phyloP scores from a whole-genome alignment of 2,329 filamentous ascomycete genomes.

The Passalora sequoiae region DNA sequence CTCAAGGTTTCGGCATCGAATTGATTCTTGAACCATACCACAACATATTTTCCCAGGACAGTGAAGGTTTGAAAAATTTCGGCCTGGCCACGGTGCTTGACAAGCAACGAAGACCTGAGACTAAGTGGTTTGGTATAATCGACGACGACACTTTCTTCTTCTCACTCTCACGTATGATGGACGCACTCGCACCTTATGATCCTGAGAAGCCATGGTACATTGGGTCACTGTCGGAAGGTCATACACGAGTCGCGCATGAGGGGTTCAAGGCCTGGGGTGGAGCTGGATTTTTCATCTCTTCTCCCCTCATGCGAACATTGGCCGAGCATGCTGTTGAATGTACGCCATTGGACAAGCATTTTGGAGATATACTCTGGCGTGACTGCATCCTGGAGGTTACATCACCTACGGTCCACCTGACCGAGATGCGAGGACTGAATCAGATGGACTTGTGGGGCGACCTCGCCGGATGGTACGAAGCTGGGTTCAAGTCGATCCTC shows the following conservation, averaged over 20 bases:
- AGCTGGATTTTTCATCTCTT: slow-evolving; percentile 27
- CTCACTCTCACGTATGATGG: slow-evolving; percentile 21
- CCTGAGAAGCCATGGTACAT: slow-evolving; percentile 23
- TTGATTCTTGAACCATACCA: slow-evolving; percentile 24
- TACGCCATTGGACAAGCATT: slow-evolving; percentile 20
- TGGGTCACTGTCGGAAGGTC: slow-evolving; percentile 26
- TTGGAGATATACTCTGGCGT: slow-evolving; percentile 27
- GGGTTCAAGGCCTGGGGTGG: slow-evolving; percentile 31
- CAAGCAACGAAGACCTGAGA: slow-evolving; percentile 15
- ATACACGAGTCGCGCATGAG: slow-evolving; percentile 23
- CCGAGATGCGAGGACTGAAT: slow-evolving; percentile 25
- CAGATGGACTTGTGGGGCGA: slow-evolving; percentile 28
- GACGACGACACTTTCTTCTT: slow-evolving; percentile 32
- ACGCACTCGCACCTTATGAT: slow-evolving; percentile 22
- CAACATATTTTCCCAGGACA: slow-evolving; percentile 14
- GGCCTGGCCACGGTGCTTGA: slow-evolving; percentile 22
- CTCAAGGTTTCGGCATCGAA: slow-evolving; percentile 17
- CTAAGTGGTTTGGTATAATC: slow-evolving; percentile 27
- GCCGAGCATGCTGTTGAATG: slow-evolving; percentile 22
- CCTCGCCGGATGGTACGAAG: slow-evolving; percentile 28
- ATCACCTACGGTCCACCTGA: slow-evolving; percentile 25
- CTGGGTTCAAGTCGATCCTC: slow-evolving; percentile 22
- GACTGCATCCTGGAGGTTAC: slow-evolving; percentile 27
- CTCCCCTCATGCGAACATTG: slow-evolving; percentile 25
- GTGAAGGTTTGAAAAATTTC: slow-evolving; percentile 27